These are phyloP conservation scores for Porodaedalea pini DNA, from an alignment of 1,284 basidiomycete species.

Conservation along the genomic window DNA sequence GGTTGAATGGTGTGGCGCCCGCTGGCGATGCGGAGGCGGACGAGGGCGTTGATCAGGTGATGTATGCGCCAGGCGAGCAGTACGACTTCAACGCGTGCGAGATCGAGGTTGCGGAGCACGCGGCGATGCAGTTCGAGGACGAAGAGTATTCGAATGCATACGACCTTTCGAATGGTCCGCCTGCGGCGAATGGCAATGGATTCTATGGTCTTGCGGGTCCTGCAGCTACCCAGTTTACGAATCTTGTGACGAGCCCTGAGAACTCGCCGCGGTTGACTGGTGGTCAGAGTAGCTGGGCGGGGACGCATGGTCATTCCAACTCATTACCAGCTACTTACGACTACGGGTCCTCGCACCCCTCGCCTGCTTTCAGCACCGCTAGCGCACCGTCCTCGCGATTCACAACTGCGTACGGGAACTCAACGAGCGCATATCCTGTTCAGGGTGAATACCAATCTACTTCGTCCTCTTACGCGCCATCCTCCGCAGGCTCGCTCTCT, in stretches of 20 bases:
- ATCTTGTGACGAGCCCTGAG: conserved; percentile 18
- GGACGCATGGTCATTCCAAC: conserved; percentile 11
- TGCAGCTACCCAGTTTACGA: conserved; percentile 1
- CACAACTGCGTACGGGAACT: conserved; percentile 19
- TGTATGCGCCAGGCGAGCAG: conserved; percentile 23
- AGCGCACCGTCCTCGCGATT: conserved; percentile 25
- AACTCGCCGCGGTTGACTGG: conserved; percentile 19
- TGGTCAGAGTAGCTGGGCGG: conserved; percentile 7
- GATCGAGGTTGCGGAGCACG: conserved; percentile 44
- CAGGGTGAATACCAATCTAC: conserved; percentile 23
- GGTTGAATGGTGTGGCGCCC: conserved; percentile 28
- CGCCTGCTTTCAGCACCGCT: conserved; percentile 40
- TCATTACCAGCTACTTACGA: conserved; percentile 23
- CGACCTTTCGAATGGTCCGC: conserved; percentile 53
- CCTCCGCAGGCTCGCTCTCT: conserved; percentile 46
- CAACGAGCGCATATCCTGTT: conserved; percentile 6
- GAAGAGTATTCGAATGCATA: conserved; percentile 58
- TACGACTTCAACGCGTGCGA: conserved; percentile 42
- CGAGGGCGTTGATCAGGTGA: conserved; percentile 29
- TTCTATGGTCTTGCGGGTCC: conserved; percentile 3
- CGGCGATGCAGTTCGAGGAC: conserved; percentile 40
- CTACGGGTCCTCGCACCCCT: conserved; percentile 25
- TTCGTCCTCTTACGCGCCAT: conserved; percentile 31
- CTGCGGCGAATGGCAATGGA: conserved; percentile 21
- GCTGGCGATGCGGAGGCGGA: conserved; percentile 30